Base-by-base conservation (phyloP, 345 rosid genomes). In the Fremontodendron californicum region DNA sequence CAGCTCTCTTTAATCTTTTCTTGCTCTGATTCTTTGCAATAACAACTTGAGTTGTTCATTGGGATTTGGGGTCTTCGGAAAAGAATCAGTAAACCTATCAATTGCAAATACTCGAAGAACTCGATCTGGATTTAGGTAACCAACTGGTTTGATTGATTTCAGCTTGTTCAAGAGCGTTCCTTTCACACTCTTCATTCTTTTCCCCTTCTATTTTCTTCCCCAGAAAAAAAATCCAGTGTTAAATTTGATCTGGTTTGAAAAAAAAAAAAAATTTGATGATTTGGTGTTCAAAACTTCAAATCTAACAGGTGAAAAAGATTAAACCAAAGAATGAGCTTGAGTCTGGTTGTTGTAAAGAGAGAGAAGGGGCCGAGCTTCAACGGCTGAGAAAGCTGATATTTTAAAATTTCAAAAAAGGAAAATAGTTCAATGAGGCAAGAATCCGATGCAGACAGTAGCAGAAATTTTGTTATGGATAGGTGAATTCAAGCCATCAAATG, bases 171-270 rank as follows among this genome's bases (percentile, higher is more conserved):
- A n/a, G 15, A 93, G 68, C 75, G 84, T 94, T 76, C 92, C 92
- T 79, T 87, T 93, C 92, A 91, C 73, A 61, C 90, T 89, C 86
- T 91, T 93, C 96, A 92, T 94, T 68, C 73, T 37, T 8, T n/a
- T n/a, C n/a, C n/a, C 45, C 6, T n/a, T 43, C 11, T 52, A 37
- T 23, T 48, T 23, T 57, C 65, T 72, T 66, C 19, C 18, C 33
- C 49, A 19, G 3, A 4, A 2, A 42, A 67, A 42, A 67, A 6
- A 4, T 13, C 72, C 33, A 12, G 49, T 23, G 54, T 33, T 33
- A 73, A 71, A 73, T 64, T 65, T 40, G 35, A 16, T 71, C 40
- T 43, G 40, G 48, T 35, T 29, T 63, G 12, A 71, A 49, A 27
- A 21, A 57, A 27, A 19, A 49, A 68, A 43, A 43, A 1, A 43